These are phyloP conservation scores for Betula pendula DNA, from an alignment of 306 rosid genomes.

Conservation along the genomic window DNA sequence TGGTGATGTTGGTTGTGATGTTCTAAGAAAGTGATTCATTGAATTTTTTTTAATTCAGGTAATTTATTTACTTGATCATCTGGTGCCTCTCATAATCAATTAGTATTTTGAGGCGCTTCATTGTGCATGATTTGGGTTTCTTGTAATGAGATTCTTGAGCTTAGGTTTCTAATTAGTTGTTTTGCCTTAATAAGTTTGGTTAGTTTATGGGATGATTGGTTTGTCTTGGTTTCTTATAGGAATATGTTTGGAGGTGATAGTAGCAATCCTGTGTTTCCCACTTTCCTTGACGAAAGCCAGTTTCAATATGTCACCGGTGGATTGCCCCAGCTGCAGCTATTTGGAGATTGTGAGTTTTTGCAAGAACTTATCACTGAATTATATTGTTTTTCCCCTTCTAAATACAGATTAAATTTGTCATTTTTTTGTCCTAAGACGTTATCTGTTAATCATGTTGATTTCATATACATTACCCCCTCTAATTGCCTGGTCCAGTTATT, in stretches of 20 bases:
- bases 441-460: background rate
- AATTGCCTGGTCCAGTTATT: background rate
- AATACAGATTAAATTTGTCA: background rate
- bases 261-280: constrained; percentile 23
- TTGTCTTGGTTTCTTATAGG: constrained; percentile 2
- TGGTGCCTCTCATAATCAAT: background rate
- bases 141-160: background rate
- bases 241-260: constrained; percentile 34
- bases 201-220: background rate
- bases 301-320: constrained; percentile 24
- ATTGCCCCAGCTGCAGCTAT: constrained; percentile 34
- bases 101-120: background rate
- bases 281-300: constrained; percentile 23
- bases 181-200: background rate
- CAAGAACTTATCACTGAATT: background rate
- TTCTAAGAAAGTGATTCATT: background rate
- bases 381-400: background rate
- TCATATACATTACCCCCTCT: background rate
- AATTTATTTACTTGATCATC: constrained; percentile 1
- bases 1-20: background rate
- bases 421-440: background rate
- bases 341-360: constrained; percentile 33
- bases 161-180: background rate
- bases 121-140: background rate
- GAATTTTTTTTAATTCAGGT: no score